Base-by-base conservation (phyloP, 2,329 filamentous ascomycete species). In the Aspergillus texensis region DNA sequence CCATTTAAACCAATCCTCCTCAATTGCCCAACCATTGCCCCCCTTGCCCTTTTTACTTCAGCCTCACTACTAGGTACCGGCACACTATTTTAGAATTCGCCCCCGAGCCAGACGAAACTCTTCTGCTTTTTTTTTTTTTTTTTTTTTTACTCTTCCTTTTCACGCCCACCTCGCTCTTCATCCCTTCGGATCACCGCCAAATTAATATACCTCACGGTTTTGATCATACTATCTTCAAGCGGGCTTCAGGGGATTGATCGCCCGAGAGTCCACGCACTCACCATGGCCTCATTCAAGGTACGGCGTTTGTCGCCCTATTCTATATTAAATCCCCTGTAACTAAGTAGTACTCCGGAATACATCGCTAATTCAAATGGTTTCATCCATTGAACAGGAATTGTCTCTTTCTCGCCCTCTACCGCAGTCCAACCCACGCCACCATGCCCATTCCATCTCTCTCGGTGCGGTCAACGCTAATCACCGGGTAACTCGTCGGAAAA, bases 401-500 rank as follows among this genome's bases (percentile, higher is more conserved):
- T 77, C 88, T 75, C 83, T 88, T 70, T 86, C 88, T 74, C 87
- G 89, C 79, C 89, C 90, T 79, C 84, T 91, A 76, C 84, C 84
- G 77, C 87, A 87, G 74, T 82, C 89, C 68, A 88, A 91, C 80
- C 86, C 88, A 67, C 90, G 93, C 74, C 89, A 88, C 71, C 92
- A 93, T 82, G 92, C 92, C 57, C 91, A 95, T 79, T 94, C 92
- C 63, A 84, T 93, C 71, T 90, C 94, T 61, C 86, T 91, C 64
- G 88, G 88, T 70, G 88, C 91, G 63, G 86, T 94, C 74, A 94
- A 94, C 82, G 82, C 89, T 71, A 89, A 88, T 77, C 91, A 97
- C 79, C 91, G 95, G 71, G 88, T 98, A 70, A 93, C 92, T 71
- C 92, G 94, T 74, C 89, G 95, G 72, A 98, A 98, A 86, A 97